Evolutionary conservation across 2,329 filamentous ascomycete genomes (phyloP).

Genomic region (Fusarium avenaceum): DNA sequence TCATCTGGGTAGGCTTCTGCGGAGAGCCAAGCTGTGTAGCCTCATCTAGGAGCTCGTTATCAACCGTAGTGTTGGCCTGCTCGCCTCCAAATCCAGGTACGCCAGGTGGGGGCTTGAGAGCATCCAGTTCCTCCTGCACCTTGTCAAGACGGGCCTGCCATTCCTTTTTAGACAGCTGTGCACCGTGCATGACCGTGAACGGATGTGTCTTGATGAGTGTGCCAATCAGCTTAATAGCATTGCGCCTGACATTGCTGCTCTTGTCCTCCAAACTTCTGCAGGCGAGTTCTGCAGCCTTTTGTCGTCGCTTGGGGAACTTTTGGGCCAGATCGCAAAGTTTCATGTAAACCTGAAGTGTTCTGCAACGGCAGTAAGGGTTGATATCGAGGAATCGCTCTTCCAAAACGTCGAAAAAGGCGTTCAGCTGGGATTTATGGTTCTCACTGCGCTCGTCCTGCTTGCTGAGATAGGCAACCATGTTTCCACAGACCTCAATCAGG

Average conservation of each 20-base stretch:
- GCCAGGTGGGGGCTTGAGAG: conserved; percentile 84
- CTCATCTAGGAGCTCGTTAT: conserved; percentile 85
- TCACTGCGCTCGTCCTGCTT: conserved; percentile 92
- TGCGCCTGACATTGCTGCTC: conserved; percentile 95
- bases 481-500: conserved; percentile 96
- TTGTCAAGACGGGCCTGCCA: conserved; percentile 87
- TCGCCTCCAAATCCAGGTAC: conserved; percentile 72
- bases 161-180: conserved; percentile 84
- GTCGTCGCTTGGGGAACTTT: conserved; percentile 93
- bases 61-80: conserved; percentile 76
- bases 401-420: conserved; percentile 95
- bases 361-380: conserved; percentile 94
- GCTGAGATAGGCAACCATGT: conserved; percentile 90
- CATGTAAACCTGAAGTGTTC: conserved; percentile 92
- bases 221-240: conserved; percentile 92
- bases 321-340: conserved; percentile 94
- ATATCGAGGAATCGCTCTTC: conserved; percentile 96
- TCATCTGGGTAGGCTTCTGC: conserved; percentile 76
- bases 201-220: conserved; percentile 94
- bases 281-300: conserved; percentile 88
- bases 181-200: conserved; percentile 91
- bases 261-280: conserved; percentile 94
- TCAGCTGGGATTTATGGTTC: conserved; percentile 93
- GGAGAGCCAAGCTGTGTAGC: conserved; percentile 84
- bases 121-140: conserved; percentile 84